Conservation (phyloP, 2,329 filamentous ascomycete species). For the Cordyceps pruinosa region DNA sequence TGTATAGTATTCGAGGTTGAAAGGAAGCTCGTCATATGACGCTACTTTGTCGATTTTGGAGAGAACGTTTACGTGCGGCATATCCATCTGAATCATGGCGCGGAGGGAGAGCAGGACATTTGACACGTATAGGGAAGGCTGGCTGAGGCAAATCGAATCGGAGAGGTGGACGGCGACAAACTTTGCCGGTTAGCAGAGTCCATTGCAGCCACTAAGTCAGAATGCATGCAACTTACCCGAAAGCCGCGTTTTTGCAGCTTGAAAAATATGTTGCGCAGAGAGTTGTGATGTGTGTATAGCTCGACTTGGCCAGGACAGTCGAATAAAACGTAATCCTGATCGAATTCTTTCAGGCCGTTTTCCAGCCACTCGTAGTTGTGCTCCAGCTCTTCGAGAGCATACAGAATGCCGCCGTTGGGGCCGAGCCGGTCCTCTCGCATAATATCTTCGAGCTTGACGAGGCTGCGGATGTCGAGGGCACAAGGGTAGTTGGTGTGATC, state of each 20-base stretch:
- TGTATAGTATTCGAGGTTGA: slow-evolving; percentile 96
- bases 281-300: slow-evolving; percentile 91
- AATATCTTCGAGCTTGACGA: slow-evolving; percentile 88
- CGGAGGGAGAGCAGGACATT: slow-evolving; percentile 87
- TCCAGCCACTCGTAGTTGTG: slow-evolving; percentile 91
- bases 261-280: slow-evolving; percentile 85
- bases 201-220: background rate
- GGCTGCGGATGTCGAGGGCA: slow-evolving; percentile 80
- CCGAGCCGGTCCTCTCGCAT: slow-evolving; percentile 89
- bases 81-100: slow-evolving; percentile 97
- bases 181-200: slow-evolving; percentile 42
- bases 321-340: slow-evolving; percentile 88
- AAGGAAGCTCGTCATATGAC: slow-evolving; percentile 77
- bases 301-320: slow-evolving; percentile 97
- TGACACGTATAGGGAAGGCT: slow-evolving; percentile 91
- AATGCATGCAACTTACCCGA: slow-evolving; percentile 51
- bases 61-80: slow-evolving; percentile 90
- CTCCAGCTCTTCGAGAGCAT: slow-evolving; percentile 91
- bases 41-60: slow-evolving; percentile 95
- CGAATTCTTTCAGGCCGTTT: slow-evolving; percentile 68
- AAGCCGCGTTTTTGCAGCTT: slow-evolving; percentile 86
- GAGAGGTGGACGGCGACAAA: slow-evolving; percentile 89
- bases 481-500: slow-evolving; percentile 83
- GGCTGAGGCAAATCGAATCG: slow-evolving; percentile 87
- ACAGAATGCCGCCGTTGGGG: slow-evolving; percentile 86